Percentiles rank a stretch among this genome's conserved stretches.
phyloP scores from a whole-genome alignment of 768 basidiomycete genomes.

The Mycena venus region DNA sequence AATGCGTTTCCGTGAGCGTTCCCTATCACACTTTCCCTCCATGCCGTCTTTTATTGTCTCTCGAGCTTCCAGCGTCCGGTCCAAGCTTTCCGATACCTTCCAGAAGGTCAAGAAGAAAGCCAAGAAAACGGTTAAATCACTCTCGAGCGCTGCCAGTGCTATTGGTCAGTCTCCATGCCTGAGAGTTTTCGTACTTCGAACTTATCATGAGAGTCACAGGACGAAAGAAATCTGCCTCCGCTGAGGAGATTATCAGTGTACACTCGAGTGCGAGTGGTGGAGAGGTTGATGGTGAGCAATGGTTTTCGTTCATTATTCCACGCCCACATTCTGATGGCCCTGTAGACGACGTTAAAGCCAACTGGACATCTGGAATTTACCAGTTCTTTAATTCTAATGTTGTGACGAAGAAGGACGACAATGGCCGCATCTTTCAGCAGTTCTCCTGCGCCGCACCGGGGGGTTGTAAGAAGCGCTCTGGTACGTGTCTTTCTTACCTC shows the following conservation, averaged over 20 bases:
- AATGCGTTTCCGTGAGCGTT: too few species aligned
- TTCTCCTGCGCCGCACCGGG: not conserved
- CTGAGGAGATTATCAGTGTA: too few species aligned
- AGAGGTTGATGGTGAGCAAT: too few species aligned
- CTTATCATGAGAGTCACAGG: too few species aligned
- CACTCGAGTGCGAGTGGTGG: too few species aligned
- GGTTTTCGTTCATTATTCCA: not conserved
- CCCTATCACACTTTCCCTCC: not conserved
- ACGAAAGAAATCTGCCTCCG: too few species aligned
- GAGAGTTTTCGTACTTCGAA: too few species aligned
- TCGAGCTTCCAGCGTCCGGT: not conserved
- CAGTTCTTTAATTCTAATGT: conserved; percentile 1
- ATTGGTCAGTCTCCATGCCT: too few species aligned
- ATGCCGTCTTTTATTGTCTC: not conserved
- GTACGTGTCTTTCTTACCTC: not conserved
- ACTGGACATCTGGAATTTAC: too few species aligned
- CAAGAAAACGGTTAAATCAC: too few species aligned
- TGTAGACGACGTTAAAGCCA: not conserved
- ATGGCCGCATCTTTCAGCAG: not conserved
- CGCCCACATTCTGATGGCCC: not conserved
- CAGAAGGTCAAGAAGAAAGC: not conserved
- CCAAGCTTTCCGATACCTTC: not conserved
- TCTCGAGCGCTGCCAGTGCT: too few species aligned
- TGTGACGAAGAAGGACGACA: not conserved
- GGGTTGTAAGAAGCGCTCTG: conserved; percentile 2